phyloP scores from a whole-genome alignment of 2,329 filamentous ascomycete species.

The Pleomassaria siparia region DNA sequence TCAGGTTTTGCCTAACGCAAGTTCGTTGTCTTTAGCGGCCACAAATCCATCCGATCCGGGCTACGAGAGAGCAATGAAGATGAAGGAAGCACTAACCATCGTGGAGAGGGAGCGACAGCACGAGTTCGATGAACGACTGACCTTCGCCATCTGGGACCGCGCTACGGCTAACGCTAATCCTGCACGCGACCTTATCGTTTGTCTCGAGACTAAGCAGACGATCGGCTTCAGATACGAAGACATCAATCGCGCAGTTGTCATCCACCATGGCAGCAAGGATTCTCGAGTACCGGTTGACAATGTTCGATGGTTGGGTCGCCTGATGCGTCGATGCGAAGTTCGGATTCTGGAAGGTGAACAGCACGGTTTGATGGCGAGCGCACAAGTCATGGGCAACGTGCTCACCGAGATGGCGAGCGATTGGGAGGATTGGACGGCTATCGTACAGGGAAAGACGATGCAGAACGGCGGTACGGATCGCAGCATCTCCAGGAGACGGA shows the following conservation, averaged over 20 bases:
- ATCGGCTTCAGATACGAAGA: conserved; percentile 98
- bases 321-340: conserved; percentile 91
- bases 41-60: conserved; percentile 32
- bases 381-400: conserved; percentile 89
- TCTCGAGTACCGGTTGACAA: conserved; percentile 93
- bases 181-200: conserved; percentile 88
- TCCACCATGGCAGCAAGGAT: conserved; percentile 90
- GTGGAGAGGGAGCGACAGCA: conserved; percentile 72
- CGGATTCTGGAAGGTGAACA: conserved; percentile 87
- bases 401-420: conserved; percentile 91
- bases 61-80: conserved; percentile 29
- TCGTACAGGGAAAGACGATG: conserved; percentile 22
- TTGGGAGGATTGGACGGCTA: conserved; percentile 59
- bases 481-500: conserved; percentile 17
- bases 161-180: conserved; percentile 91
- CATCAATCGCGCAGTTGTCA: conserved; percentile 86
- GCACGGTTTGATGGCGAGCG: conserved; percentile 94
- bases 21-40: conserved; percentile 31
- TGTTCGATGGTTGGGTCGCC: conserved; percentile 89
- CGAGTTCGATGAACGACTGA: conserved; percentile 81
- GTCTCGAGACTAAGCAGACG: conserved; percentile 83
- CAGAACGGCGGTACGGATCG: conserved; percentile 8
- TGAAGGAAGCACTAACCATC: conserved; percentile 58
- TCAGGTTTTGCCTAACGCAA: conserved; percentile 46
- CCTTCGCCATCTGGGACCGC: conserved; percentile 90